Percentiles rank a stretch among this genome's conserved stretches.
Conservation (phyloP, 805 yeast genomes). For the Clavispora phyllophila region DNA sequence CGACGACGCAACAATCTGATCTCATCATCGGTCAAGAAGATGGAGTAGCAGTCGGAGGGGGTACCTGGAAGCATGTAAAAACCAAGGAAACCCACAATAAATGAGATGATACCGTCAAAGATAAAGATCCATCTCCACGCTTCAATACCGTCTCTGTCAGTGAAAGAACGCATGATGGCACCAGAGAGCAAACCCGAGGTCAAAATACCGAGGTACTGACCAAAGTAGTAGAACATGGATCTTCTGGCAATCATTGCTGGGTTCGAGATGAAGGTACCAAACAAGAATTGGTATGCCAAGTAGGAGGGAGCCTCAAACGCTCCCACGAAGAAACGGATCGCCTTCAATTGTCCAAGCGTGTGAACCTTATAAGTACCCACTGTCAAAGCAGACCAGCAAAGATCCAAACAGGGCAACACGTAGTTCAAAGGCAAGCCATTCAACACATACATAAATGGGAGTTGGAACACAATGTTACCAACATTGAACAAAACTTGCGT, state of each 20-base stretch:
- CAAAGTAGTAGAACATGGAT: constrained; percentile 23
- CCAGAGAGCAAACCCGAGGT: constrained; percentile 26
- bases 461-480: constrained; percentile 22
- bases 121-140: constrained; percentile 17
- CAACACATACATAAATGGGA: constrained; percentile 21
- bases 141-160: constrained; percentile 10
- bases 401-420: constrained; percentile 16
- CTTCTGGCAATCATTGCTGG: constrained; percentile 21
- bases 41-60: constrained; percentile 15
- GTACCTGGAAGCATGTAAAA: constrained; percentile 18
- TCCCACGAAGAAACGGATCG: constrained; percentile 22
- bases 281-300: constrained; percentile 23
- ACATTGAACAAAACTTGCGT: constrained; percentile 22
- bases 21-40: constrained; percentile 15
- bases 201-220: constrained; percentile 26
- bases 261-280: constrained; percentile 21
- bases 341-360: constrained; percentile 18
- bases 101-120: constrained; percentile 14
- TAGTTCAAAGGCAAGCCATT: constrained; percentile 21
- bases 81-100: constrained; percentile 13
- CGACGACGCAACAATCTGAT: constrained; percentile 34
- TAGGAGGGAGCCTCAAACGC: constrained; percentile 24
- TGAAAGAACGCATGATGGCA: constrained; percentile 12
- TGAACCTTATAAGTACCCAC: constrained; percentile 16
- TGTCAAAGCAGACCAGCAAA: constrained; percentile 21